Evolutionary conservation across 306 rosid genomes (phyloP).

Genomic region (Quercus glauca): DNA sequence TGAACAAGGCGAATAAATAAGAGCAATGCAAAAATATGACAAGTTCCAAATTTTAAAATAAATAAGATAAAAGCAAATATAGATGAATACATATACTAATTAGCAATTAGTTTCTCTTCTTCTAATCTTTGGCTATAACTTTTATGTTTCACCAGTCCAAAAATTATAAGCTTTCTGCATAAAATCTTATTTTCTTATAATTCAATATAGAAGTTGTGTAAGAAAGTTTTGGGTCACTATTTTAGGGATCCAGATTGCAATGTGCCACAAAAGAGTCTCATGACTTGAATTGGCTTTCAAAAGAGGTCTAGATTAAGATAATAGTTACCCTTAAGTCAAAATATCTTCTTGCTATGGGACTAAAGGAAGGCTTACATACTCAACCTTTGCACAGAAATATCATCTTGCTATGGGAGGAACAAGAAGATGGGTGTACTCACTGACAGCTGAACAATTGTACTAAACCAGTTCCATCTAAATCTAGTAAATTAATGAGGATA

Average conservation of each 20-base stretch:
- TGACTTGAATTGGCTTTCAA: neutral
- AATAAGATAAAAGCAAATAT: neutral
- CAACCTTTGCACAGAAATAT: neutral
- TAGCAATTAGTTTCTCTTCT: neutral
- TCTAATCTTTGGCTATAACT: neutral
- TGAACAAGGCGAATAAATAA: neutral
- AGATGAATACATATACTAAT: neutral
- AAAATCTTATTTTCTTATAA: neutral
- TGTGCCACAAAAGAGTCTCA: neutral
- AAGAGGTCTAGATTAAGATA: neutral
- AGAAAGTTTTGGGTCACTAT: neutral
- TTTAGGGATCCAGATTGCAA: neutral
- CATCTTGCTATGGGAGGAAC: neutral
- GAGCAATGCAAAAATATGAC: neutral
- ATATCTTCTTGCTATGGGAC: neutral
- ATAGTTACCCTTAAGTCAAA: neutral
- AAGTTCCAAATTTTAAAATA: neutral
- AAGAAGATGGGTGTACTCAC: neutral
- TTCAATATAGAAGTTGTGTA: neutral
- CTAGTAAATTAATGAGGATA: too few relatives aligned
- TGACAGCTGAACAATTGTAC: neutral
- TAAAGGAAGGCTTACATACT: neutral
- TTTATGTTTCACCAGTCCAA: neutral
- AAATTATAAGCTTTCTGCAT: neutral
- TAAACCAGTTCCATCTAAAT: neutral